phyloP scores from a whole-genome alignment of 1,284 basidiomycete genomes.

The Meripilus lineatus region DNA sequence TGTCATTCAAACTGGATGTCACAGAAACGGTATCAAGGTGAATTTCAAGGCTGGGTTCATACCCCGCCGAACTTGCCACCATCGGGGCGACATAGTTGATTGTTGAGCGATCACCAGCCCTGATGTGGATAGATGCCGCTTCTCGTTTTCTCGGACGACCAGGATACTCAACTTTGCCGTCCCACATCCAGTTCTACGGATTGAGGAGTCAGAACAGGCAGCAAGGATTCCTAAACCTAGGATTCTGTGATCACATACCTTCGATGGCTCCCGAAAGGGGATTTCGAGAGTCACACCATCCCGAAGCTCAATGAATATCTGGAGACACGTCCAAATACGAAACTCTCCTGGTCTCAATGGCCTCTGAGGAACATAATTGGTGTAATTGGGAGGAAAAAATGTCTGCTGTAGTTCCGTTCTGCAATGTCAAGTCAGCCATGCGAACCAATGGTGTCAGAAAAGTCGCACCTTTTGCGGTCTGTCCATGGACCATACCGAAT shows the following conservation, averaged over 20 bases:
- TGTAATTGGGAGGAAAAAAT: constrained; percentile 81
- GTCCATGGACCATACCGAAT: constrained; percentile 92
- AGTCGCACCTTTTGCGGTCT: constrained; percentile 74
- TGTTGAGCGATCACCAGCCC: constrained; percentile 75
- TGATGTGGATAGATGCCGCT: constrained; percentile 68
- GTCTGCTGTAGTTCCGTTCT: constrained; percentile 73
- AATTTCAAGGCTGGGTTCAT: constrained; percentile 73
- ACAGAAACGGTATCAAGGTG: constrained; percentile 79
- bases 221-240: too few relatives aligned
- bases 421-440: background rate
- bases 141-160: constrained; percentile 53
- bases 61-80: constrained; percentile 68
- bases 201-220: background rate
- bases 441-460: background rate
- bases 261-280: constrained; percentile 85
- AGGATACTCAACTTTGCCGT: constrained; percentile 47
- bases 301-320: constrained; percentile 75
- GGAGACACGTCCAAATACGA: constrained; percentile 76
- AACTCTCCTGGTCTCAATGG: constrained; percentile 69
- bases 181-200: constrained; percentile 79
- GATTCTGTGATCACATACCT: constrained; percentile 37
- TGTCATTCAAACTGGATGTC: constrained; percentile 84
- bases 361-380: constrained; percentile 52
- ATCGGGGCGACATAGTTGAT: constrained; percentile 82
- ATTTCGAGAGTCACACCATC: constrained; percentile 74